phyloP scores from a whole-genome alignment of 2,329 filamentous ascomycete species.

The Sporothrix globosa region DNA sequence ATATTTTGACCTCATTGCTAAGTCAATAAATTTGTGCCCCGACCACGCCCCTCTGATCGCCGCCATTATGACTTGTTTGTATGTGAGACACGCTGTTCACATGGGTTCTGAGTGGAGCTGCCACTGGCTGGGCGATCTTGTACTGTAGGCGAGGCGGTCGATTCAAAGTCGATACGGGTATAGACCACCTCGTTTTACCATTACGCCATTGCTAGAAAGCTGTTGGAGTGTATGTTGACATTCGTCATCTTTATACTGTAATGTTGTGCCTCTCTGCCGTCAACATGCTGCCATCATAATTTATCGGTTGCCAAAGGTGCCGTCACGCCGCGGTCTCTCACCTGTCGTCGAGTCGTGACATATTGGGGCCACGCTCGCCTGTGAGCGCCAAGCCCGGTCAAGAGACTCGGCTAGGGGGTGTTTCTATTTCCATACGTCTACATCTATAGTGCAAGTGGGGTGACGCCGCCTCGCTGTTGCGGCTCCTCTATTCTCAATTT shows the following conservation, averaged over 20 bases:
- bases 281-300: background rate
- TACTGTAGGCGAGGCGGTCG: background rate
- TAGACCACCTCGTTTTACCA: background rate
- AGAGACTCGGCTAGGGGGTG: background rate
- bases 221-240: background rate
- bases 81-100: background rate
- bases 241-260: background rate
- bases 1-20: background rate
- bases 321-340: background rate
- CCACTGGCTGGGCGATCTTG: background rate
- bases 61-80: background rate
- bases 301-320: background rate
- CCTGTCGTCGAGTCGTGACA: background rate
- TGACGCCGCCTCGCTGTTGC: constrained; percentile 6
- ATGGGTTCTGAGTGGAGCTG: background rate
- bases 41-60: background rate
- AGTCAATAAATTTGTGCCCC: background rate
- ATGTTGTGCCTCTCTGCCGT: background rate
- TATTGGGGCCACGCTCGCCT: background rate
- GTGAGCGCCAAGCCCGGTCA: background rate
- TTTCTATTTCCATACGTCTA: background rate
- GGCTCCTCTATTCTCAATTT: background rate
- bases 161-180: too few relatives aligned
- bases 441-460: background rate
- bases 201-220: background rate